These are phyloP conservation scores for Pseudogymnoascus sp. DNA, from an alignment of 2,329 filamentous ascomycete genomes.

Conservation along the genomic window DNA sequence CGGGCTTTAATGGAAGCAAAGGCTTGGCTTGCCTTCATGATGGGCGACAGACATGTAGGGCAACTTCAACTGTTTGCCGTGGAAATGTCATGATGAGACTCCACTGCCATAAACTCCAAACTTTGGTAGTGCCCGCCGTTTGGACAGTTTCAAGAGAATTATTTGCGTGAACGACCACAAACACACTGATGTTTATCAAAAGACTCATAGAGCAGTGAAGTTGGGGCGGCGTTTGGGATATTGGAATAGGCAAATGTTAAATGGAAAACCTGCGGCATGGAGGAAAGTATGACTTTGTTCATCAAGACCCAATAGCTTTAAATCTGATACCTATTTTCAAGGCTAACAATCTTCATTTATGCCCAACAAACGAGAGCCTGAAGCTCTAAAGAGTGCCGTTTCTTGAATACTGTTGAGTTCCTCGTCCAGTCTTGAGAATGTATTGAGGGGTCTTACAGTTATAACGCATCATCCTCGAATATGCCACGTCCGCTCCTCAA, in stretches of 20 bases:
- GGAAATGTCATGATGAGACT: not conserved
- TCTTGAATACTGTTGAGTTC: not conserved
- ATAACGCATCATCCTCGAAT: not conserved
- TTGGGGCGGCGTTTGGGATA: not conserved
- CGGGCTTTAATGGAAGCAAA: not conserved
- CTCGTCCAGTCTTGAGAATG: not conserved
- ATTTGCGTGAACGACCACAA: not conserved
- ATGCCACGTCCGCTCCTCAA: not conserved
- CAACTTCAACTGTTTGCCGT: not conserved
- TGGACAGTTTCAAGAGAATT: not conserved
- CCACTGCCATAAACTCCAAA: not conserved
- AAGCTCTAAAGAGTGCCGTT: not conserved
- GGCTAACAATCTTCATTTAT: not conserved
- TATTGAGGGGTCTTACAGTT: constrained; percentile 6
- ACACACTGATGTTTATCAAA: not conserved
- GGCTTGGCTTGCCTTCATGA: not conserved
- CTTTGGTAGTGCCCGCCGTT: not conserved
- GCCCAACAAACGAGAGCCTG: not conserved
- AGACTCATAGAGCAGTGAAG: not conserved
- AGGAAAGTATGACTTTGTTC: not conserved
- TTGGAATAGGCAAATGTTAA: not conserved
- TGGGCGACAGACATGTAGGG: not conserved
- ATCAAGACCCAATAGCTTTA: not conserved
- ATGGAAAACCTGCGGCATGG: not conserved
- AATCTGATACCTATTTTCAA: not conserved